Conservation (phyloP, 805 yeast species). For the Ogataea pilisensis region DNA sequence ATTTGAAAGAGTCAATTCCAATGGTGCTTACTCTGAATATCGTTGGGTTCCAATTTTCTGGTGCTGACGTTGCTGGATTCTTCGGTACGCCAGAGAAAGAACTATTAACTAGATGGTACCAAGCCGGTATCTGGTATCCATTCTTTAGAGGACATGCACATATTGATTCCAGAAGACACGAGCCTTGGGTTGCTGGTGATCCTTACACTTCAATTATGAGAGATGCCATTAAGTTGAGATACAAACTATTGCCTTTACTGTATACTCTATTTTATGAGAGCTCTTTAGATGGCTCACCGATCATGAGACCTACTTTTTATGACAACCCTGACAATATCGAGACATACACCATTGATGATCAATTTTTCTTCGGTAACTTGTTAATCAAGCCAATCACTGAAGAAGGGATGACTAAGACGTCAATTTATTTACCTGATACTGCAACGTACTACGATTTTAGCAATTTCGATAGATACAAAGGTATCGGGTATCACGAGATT, state of each 20-base stretch:
- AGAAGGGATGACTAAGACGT: constrained; percentile 39
- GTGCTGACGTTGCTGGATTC: constrained; percentile 97
- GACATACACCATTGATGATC: constrained; percentile 66
- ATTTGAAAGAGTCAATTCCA: constrained; percentile 74
- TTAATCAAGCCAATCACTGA: constrained; percentile 77
- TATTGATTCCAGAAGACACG: constrained; percentile 86
- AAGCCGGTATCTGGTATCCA: constrained; percentile 93
- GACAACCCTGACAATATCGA: constrained; percentile 44
- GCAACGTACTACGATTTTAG: constrained; percentile 55
- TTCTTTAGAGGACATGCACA: constrained; percentile 97
- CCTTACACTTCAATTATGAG: constrained; percentile 64
- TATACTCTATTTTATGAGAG: constrained; percentile 76
- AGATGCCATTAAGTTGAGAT: constrained; percentile 70
- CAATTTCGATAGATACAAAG: constrained; percentile 29
- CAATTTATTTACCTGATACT: constrained; percentile 50
- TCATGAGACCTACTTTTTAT: constrained; percentile 66
- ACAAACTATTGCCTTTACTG: constrained; percentile 68
- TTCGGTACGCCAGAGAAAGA: constrained; percentile 86
- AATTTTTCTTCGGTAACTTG: constrained; percentile 72
- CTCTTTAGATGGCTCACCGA: constrained; percentile 59
- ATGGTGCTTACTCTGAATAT: constrained; percentile 80
- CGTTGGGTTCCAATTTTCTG: constrained; percentile 87
- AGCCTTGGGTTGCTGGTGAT: constrained; percentile 84
- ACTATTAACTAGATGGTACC: constrained; percentile 88
- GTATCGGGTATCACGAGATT: constrained; percentile 37